phyloP scores from a whole-genome alignment of 192 early-diverging fungal species.

The Coemansia sp. region DNA sequence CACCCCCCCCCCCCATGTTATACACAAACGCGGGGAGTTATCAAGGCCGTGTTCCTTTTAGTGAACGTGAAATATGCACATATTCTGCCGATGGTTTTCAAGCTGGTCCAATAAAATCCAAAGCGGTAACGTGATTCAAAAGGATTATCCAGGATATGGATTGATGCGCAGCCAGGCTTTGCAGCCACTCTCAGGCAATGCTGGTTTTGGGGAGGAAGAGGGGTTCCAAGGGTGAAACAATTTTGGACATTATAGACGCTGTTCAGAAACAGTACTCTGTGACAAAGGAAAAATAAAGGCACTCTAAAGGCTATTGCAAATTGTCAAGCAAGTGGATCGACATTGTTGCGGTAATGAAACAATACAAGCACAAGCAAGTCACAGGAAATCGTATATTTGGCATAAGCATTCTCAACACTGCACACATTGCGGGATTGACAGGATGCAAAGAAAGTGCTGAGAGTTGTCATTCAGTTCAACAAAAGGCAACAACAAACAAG shows the following conservation, averaged over 20 bases:
- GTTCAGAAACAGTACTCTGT: background rate
- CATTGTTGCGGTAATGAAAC: slow-evolving; percentile 1
- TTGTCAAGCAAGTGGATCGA: background rate
- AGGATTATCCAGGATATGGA: slow-evolving; percentile 4
- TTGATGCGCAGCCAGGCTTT: background rate
- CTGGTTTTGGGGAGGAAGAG: background rate
- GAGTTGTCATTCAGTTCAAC: background rate
- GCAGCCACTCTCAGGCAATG: background rate
- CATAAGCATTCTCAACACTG: background rate
- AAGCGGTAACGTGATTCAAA: background rate
- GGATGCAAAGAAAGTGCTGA: background rate
- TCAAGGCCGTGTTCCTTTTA: slow-evolving; percentile 5
- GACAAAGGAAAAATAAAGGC: background rate
- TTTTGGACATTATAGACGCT: background rate
- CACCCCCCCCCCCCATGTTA: background rate
- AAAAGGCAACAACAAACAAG: background rate
- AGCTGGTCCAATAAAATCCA: background rate
- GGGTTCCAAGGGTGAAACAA: background rate
- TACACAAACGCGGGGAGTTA: slow-evolving; percentile 4
- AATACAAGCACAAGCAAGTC: slow-evolving; percentile 1
- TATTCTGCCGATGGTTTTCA: background rate
- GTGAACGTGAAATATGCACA: slow-evolving; percentile 15
- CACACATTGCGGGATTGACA: background rate
- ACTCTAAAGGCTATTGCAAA: background rate
- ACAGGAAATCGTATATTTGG: background rate